These are phyloP conservation scores for Pseudopithomyces chartarum DNA, from an alignment of 2,329 filamentous ascomycete species.

Conservation along the genomic window DNA sequence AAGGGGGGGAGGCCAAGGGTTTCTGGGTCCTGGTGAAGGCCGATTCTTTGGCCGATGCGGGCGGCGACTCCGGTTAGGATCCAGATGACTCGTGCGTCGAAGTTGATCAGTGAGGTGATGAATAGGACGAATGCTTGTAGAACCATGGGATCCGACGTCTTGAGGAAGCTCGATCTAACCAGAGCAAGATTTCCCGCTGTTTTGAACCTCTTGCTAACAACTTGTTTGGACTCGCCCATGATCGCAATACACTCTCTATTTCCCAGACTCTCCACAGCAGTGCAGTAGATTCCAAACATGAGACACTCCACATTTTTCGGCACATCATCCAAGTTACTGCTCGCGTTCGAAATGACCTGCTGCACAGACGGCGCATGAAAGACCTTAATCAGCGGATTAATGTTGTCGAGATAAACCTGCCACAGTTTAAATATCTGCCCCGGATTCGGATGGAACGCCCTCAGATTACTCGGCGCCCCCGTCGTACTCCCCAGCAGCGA, in stretches of 20 bases:
- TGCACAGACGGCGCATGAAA: conserved; percentile 75
- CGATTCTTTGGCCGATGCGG: conserved; percentile 65
- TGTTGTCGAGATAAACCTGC: conserved; percentile 75
- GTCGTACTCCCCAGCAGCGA: conserved; percentile 25
- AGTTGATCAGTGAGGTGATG: conserved; percentile 54
- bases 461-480: conserved; percentile 16
- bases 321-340: conserved; percentile 60
- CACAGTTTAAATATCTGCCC: conserved; percentile 73
- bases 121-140: conserved; percentile 72
- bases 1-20: conserved; percentile 60
- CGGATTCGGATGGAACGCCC: conserved; percentile 63
- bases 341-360: conserved; percentile 67
- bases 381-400: conserved; percentile 74
- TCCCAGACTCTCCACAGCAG: conserved; percentile 55
- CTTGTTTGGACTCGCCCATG: conserved; percentile 58
- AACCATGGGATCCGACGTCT: conserved; percentile 66
- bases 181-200: conserved; percentile 67
- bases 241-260: conserved; percentile 59
- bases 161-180: conserved; percentile 69
- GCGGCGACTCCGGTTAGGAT: conserved; percentile 66
- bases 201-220: conserved; percentile 60
- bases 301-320: conserved; percentile 63
- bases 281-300: conserved; percentile 39
- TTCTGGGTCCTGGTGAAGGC: conserved; percentile 64
- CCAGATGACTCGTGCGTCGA: conserved; percentile 63